Conservation (phyloP, 352 stramenopile species). For the Pythium phragmitis region DNA sequence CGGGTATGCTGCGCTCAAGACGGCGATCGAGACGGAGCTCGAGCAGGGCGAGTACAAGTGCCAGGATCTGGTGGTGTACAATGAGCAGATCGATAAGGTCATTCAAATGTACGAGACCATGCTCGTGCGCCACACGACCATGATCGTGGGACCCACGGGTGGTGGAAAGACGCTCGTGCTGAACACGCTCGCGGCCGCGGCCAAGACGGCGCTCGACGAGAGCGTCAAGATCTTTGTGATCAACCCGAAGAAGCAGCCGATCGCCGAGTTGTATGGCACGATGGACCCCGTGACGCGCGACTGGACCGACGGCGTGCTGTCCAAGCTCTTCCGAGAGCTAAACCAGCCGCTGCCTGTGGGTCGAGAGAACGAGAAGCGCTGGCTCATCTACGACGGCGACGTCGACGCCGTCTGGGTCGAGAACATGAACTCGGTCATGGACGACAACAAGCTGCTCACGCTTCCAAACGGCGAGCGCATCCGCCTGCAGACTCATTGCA, state of each 20-base stretch:
- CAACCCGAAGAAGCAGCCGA: slow-evolving; percentile 93
- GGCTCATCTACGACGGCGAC: slow-evolving; percentile 96
- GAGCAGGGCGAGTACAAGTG: slow-evolving; percentile 72
- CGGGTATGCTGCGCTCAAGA: slow-evolving; percentile 90
- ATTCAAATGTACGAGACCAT: slow-evolving; percentile 98
- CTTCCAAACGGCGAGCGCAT: slow-evolving; percentile 96
- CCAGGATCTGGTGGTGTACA: slow-evolving; percentile 67
- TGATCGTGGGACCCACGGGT: slow-evolving; percentile 94
- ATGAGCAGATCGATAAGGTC: slow-evolving; percentile 95
- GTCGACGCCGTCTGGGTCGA: slow-evolving; percentile 97
- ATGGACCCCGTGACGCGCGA: slow-evolving; percentile 96
- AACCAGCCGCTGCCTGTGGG: slow-evolving; percentile 90
- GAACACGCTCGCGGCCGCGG: slow-evolving; percentile 85
- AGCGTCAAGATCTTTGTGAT: slow-evolving; percentile 92
- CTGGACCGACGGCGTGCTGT: slow-evolving; percentile 95
- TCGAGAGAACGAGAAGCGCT: slow-evolving; percentile 93
- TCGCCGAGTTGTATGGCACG: slow-evolving; percentile 93
- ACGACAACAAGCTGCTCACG: slow-evolving; percentile 96
- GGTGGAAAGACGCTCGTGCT: slow-evolving; percentile 93
- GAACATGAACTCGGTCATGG: slow-evolving; percentile 98
- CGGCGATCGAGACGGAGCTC: slow-evolving; percentile 86
- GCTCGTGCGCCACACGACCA: slow-evolving; percentile 94
- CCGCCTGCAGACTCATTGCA: slow-evolving; percentile 89
- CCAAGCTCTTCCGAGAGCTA: slow-evolving; percentile 93
- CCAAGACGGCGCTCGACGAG: slow-evolving; percentile 85